Conservation (phyloP, 208 protist genomes). For the Tritrichomonas foetus region DNA sequence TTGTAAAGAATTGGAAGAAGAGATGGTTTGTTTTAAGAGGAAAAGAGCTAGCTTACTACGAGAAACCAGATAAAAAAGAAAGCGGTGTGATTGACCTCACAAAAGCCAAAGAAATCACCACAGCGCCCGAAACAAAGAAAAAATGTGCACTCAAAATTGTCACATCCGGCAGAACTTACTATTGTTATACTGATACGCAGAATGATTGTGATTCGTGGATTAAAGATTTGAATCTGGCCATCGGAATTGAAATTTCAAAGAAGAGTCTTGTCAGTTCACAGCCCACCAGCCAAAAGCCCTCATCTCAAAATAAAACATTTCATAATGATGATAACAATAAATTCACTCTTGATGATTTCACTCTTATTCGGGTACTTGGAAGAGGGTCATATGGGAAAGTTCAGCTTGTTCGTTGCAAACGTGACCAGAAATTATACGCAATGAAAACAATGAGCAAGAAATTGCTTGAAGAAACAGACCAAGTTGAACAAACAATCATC, state of each 20-base stretch:
- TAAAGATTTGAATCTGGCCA: too few relatives aligned
- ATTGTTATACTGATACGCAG: too few relatives aligned
- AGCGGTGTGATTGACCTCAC: neutral
- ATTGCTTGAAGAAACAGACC: neutral
- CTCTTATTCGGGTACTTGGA: constrained; percentile 64
- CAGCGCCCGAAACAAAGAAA: too few relatives aligned
- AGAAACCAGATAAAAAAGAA: neutral
- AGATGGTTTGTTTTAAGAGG: constrained; percentile 44
- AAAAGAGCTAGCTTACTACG: constrained; percentile 40
- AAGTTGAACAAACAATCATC: neutral
- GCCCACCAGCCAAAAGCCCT: too few relatives aligned
- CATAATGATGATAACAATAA: too few relatives aligned
- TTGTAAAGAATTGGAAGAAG: constrained; percentile 38
- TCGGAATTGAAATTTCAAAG: too few relatives aligned
- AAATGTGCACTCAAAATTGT: too few relatives aligned
- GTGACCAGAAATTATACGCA: neutral
- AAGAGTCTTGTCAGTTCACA: too few relatives aligned
- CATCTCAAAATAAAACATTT: too few relatives aligned
- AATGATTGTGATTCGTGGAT: too few relatives aligned
- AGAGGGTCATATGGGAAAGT: constrained; percentile 69
- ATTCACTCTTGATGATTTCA: constrained; percentile 58
- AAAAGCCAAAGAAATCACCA: neutral
- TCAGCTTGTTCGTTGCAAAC: neutral
- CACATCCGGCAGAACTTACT: too few relatives aligned
- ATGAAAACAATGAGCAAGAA: constrained; percentile 12